Percentiles rank a stretch among this genome's conserved stretches.
Evolutionary conservation across 106 monocot genomes (phyloP).

Genomic region (Platanthera guangdongensis): DNA sequence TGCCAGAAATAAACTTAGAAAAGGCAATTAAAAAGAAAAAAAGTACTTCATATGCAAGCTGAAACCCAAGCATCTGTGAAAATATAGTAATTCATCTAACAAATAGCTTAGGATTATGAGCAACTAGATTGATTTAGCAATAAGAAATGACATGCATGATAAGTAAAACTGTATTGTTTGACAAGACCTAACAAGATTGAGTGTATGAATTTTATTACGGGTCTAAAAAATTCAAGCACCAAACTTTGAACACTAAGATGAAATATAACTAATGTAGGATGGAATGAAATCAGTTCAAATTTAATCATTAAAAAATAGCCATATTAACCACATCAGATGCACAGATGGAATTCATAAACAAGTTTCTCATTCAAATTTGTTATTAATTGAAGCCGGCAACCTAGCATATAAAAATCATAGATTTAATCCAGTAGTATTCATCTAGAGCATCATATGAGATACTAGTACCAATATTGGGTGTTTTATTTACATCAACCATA

Average conservation of each 20-base stretch:
- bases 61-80: not conserved
- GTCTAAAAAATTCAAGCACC: not conserved
- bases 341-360: not conserved
- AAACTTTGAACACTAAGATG: not conserved
- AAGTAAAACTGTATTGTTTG: not conserved
- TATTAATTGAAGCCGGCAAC: not conserved
- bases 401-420: not conserved
- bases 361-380: not conserved
- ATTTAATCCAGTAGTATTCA: not conserved
- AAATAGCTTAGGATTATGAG: not conserved
- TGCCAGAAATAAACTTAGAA: not conserved
- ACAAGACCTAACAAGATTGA: not conserved
- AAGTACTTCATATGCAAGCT: not conserved
- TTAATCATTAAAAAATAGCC: not conserved
- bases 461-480: not conserved
- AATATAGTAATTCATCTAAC: not conserved
- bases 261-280: not conserved
- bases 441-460: conserved; percentile 1
- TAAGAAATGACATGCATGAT: conserved; percentile 1
- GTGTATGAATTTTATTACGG: not conserved
- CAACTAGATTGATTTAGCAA: not conserved
- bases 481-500: not conserved
- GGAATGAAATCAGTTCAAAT: not conserved
- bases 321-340: not conserved
- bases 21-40: not conserved